Conservation (phyloP, 2,329 filamentous ascomycete genomes). For the Colletotrichum kahawae region DNA sequence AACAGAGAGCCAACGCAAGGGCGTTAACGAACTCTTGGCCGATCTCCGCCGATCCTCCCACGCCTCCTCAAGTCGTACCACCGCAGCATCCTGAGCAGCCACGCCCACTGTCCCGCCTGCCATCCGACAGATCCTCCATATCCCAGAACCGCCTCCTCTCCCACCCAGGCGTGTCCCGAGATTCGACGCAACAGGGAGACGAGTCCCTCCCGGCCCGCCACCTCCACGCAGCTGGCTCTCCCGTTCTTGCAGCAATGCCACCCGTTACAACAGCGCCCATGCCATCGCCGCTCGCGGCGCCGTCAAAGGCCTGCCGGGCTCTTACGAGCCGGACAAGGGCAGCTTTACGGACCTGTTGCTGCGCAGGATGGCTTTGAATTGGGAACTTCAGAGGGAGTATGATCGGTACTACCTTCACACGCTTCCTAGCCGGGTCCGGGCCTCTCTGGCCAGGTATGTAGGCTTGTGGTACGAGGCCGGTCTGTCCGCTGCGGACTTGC, state of each 20-base stretch:
- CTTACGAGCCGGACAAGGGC: constrained; percentile 45
- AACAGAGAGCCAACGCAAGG: constrained; percentile 39
- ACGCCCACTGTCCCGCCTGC: constrained; percentile 55
- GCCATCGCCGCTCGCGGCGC: background rate
- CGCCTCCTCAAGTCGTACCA: constrained; percentile 9
- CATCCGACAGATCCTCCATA: constrained; percentile 63
- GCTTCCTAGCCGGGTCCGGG: constrained; percentile 58
- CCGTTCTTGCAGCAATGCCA: constrained; percentile 27
- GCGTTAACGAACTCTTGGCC: constrained; percentile 66
- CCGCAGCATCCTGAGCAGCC: constrained; percentile 3
- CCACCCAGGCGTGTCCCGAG: constrained; percentile 49
- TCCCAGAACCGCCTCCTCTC: constrained; percentile 61
- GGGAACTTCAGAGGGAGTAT: constrained; percentile 60
- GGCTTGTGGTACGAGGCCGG: constrained; percentile 49
- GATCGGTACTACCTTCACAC: constrained; percentile 62
- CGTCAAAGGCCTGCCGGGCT: constrained; percentile 45
- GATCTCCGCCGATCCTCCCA: constrained; percentile 56
- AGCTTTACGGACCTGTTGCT: constrained; percentile 60
- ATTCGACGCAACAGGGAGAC: constrained; percentile 52
- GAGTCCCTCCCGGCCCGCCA: constrained; percentile 62
- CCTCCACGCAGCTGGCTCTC: constrained; percentile 63
- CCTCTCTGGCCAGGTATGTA: constrained; percentile 56
- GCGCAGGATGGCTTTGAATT: constrained; percentile 55
- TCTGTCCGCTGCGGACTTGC: constrained; percentile 55
- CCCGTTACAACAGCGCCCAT: background rate